Evolutionary conservation across 1,284 basidiomycete genomes (phyloP).

Genomic region (Cryptococcus hybrid): DNA sequence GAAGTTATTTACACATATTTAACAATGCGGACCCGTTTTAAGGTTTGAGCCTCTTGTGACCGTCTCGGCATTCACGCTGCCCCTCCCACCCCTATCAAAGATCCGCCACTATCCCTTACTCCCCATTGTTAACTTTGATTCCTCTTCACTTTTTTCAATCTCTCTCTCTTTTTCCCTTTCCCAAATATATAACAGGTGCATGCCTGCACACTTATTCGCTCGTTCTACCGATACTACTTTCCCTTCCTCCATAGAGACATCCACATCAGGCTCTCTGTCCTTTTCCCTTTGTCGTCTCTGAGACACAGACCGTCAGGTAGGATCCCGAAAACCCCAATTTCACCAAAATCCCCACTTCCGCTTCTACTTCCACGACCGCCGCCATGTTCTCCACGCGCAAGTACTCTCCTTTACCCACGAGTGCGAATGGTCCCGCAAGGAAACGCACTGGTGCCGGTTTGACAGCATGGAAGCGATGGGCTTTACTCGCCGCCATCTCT

Average conservation of each 20-base stretch:
- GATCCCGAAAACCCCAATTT: not conserved
- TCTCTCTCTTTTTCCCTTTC: not conserved
- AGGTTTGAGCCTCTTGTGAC: too few species aligned
- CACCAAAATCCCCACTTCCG: not conserved
- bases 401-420: slow-evolving; percentile 46
- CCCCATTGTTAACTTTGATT: too few species aligned
- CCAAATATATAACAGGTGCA: not conserved
- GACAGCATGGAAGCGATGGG: slow-evolving; percentile 41
- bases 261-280: not conserved
- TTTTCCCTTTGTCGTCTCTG: not conserved
- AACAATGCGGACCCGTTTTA: too few species aligned
- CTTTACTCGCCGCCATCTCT: slow-evolving; percentile 22
- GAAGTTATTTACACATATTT: too few species aligned
- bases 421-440: slow-evolving; percentile 16
- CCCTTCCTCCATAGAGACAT: not conserved
- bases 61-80: too few species aligned
- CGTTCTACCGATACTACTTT: not conserved
- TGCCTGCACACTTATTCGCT: not conserved
- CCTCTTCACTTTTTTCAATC: too few species aligned
- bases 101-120: too few species aligned
- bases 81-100: too few species aligned
- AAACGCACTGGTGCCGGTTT: slow-evolving; percentile 34
- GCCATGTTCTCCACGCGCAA: slow-evolving; percentile 42
- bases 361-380: not conserved
- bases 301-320: not conserved